phyloP scores from a whole-genome alignment of 805 yeast species.

The Saccharomycopsis javanensis region DNA sequence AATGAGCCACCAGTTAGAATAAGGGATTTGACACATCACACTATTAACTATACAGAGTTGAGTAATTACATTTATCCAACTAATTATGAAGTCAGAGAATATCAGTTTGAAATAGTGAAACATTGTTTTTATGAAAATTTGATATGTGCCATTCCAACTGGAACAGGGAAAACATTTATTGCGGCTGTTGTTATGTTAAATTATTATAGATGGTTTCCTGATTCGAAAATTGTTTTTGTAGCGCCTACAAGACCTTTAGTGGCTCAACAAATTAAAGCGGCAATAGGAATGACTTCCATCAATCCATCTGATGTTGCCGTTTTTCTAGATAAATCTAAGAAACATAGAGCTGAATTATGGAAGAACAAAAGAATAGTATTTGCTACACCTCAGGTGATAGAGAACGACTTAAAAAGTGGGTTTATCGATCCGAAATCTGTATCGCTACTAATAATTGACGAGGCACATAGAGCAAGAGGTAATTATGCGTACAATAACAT shows the following conservation, averaged over 20 bases:
- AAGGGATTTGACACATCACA: slow-evolving; percentile 41
- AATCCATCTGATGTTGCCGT: slow-evolving; percentile 72
- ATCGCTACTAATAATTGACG: slow-evolving; percentile 78
- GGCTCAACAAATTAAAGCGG: slow-evolving; percentile 92
- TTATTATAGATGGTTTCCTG: slow-evolving; percentile 74
- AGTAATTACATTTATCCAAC: slow-evolving; percentile 69
- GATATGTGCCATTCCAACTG: slow-evolving; percentile 91
- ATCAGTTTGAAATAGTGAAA: slow-evolving; percentile 73
- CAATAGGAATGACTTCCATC: slow-evolving; percentile 78
- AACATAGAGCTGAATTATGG: slow-evolving; percentile 74
- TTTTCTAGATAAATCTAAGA: slow-evolving; percentile 47
- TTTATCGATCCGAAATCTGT: slow-evolving; percentile 65
- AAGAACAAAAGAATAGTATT: slow-evolving; percentile 67
- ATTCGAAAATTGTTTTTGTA: slow-evolving; percentile 77
- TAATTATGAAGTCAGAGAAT: slow-evolving; percentile 74
- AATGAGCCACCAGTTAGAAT: slow-evolving; percentile 24
- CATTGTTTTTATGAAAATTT: slow-evolving; percentile 64
- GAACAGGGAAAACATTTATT: slow-evolving; percentile 93
- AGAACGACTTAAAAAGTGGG: slow-evolving; percentile 75
- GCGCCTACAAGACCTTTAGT: slow-evolving; percentile 97
- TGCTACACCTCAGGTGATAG: slow-evolving; percentile 94
- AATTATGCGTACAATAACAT: slow-evolving; percentile 83
- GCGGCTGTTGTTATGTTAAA: slow-evolving; percentile 92
- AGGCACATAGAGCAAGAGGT: slow-evolving; percentile 91
- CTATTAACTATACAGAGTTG: slow-evolving; percentile 32